Evolutionary conservation across 2,329 filamentous ascomycete species (phyloP).

Genomic region (Apiospora aurea): DNA sequence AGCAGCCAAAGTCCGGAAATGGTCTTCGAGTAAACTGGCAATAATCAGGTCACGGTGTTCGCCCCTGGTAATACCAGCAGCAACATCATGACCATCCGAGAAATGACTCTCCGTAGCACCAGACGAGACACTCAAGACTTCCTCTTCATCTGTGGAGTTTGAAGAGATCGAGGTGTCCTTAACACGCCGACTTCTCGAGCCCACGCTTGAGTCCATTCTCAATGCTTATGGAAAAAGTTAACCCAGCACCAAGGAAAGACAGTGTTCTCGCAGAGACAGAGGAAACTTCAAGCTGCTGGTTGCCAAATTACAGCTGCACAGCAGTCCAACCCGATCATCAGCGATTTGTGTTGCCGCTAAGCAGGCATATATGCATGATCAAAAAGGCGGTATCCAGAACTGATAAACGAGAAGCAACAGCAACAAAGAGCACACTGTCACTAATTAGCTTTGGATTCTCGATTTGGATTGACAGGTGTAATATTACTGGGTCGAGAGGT

Average conservation of each 20-base stretch:
- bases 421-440: constrained; percentile 5
- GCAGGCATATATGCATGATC: neutral
- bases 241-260: neutral
- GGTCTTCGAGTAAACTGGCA: constrained; percentile 42
- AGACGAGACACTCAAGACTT: constrained; percentile 20
- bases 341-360: neutral
- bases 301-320: neutral
- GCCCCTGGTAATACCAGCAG: constrained; percentile 33
- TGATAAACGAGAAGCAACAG: neutral
- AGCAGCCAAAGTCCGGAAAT: constrained; percentile 38
- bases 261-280: neutral
- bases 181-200: neutral
- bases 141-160: constrained; percentile 1
- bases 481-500: neutral
- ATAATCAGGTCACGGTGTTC: constrained; percentile 44
- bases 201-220: neutral
- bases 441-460: neutral
- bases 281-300: neutral
- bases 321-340: neutral
- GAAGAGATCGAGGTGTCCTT: constrained; percentile 1
- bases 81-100: neutral
- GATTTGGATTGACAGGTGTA: neutral
- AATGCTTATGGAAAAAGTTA: neutral
- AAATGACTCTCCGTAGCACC: neutral
- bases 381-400: neutral